A percentile compares a stretch with the other conserved stretches of the same genome.
Evolutionary conservation across 805 yeast species (phyloP).

Genomic region (Candida khao-thaluensis): DNA sequence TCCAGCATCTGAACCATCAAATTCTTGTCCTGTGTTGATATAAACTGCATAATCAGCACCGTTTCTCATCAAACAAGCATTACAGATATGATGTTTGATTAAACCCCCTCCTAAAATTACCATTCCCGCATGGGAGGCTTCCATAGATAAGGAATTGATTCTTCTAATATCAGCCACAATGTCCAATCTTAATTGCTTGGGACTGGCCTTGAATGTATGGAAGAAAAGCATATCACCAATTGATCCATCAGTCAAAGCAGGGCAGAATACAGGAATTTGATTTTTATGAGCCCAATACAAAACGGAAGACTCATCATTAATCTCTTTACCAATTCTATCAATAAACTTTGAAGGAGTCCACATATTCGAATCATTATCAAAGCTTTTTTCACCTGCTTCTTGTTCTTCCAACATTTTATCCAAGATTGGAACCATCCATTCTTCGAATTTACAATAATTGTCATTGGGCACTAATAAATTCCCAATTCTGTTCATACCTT

Average conservation of each 20-base stretch:
- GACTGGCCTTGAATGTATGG: conserved; percentile 95
- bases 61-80: conserved; percentile 98
- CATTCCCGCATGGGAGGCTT: conserved; percentile 94
- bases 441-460: conserved; percentile 95
- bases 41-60: conserved; percentile 98
- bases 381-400: conserved; percentile 57
- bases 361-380: conserved; percentile 55
- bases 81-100: conserved; percentile 94
- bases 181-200: conserved; percentile 84
- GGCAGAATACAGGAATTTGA: conserved; percentile 94
- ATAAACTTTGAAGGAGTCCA: conserved; percentile 96
- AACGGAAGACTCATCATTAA: conserved; percentile 89
- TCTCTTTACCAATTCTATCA: conserved; percentile 92
- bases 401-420: conserved; percentile 89
- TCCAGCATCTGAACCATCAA: conserved; percentile 98
- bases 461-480: conserved; percentile 96
- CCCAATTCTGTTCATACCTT: conserved; percentile 98
- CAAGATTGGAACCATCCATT: conserved; percentile 95
- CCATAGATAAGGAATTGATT: conserved; percentile 93
- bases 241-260: conserved; percentile 96
- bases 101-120: conserved; percentile 94
- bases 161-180: conserved; percentile 91
- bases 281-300: conserved; percentile 98
- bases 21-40: conserved; percentile 97
- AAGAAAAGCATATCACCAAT: conserved; percentile 98